Conservation (phyloP, 2,329 filamentous ascomycete species). For the Pestalotiopsis fici region DNA sequence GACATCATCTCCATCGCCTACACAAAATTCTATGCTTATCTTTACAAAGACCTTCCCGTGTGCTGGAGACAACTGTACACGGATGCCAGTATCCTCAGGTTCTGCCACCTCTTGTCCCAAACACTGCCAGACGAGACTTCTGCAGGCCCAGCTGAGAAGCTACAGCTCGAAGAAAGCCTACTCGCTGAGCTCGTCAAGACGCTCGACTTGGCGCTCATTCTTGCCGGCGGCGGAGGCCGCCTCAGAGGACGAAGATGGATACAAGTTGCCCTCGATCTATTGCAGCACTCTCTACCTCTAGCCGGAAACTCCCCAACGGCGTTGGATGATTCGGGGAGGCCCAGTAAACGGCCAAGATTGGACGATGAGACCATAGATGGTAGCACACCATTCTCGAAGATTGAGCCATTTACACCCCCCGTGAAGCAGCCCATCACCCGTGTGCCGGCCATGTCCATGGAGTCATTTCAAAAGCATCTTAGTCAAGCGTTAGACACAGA, state of each 20-base stretch:
- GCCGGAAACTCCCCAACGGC: neutral
- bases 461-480: conserved; percentile 64
- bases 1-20: conserved; percentile 62
- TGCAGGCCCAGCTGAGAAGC: neutral
- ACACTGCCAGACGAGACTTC: conserved; percentile 7
- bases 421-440: conserved; percentile 42
- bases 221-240: conserved; percentile 64
- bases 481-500: conserved; percentile 36
- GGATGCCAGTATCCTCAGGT: conserved; percentile 68
- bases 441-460: conserved; percentile 50
- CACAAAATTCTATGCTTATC: conserved; percentile 69
- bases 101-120: conserved; percentile 37
- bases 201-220: conserved; percentile 77
- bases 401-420: conserved; percentile 42
- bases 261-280: conserved; percentile 48
- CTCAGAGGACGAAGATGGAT: conserved; percentile 52
- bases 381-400: conserved; percentile 29
- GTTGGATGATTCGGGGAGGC: neutral
- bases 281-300: conserved; percentile 23
- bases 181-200: conserved; percentile 61
- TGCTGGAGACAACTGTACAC: conserved; percentile 74
- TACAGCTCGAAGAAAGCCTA: conserved; percentile 11
- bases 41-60: conserved; percentile 64
- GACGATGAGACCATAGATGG: neutral
- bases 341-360: conserved; percentile 5